Evolutionary conservation across 768 basidiomycete genomes (phyloP).

Genomic region (Suillus clintonianus): DNA sequence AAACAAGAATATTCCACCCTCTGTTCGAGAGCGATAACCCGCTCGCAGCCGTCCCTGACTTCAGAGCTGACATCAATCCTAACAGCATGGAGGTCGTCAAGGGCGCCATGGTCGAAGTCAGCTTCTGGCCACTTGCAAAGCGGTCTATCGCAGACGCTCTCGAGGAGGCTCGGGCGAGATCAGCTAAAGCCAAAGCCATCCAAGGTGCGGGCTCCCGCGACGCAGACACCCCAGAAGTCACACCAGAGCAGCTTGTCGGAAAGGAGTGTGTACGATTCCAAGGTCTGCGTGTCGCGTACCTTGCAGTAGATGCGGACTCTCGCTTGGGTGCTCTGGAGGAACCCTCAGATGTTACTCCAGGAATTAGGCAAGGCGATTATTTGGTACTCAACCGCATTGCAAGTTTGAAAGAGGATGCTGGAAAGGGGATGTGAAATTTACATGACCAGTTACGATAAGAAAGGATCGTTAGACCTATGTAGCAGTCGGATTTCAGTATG

Average conservation of each 20-base stretch:
- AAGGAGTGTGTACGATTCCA: conserved; percentile 97
- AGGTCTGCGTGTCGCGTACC: conserved; percentile 93
- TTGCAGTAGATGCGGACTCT: conserved; percentile 88
- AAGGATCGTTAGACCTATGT: neutral
- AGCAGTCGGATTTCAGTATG: neutral
- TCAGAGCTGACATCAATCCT: conserved; percentile 79
- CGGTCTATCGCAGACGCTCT: conserved; percentile 63
- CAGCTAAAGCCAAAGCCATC: conserved; percentile 57
- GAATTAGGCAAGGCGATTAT: conserved; percentile 68
- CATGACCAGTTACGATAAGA: neutral
- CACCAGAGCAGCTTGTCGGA: conserved; percentile 75
- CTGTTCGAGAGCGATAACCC: conserved; percentile 96
- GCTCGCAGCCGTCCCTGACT: conserved; percentile 64
- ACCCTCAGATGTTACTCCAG: conserved; percentile 40
- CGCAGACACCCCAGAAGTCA: conserved; percentile 69
- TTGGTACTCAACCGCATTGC: conserved; percentile 91
- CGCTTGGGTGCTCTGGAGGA: conserved; percentile 65
- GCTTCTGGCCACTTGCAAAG: conserved; percentile 85
- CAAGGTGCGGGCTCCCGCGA: conserved; percentile 33
- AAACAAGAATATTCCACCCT: conserved; percentile 89
- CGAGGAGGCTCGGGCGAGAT: conserved; percentile 62
- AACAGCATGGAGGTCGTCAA: conserved; percentile 78
- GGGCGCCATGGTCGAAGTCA: conserved; percentile 84
- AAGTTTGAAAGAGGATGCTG: conserved; percentile 91
- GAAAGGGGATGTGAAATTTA: conserved; percentile 49